Base-by-base conservation (phyloP, 2,329 filamentous ascomycete species). In the Ophiobolus disseminans region DNA sequence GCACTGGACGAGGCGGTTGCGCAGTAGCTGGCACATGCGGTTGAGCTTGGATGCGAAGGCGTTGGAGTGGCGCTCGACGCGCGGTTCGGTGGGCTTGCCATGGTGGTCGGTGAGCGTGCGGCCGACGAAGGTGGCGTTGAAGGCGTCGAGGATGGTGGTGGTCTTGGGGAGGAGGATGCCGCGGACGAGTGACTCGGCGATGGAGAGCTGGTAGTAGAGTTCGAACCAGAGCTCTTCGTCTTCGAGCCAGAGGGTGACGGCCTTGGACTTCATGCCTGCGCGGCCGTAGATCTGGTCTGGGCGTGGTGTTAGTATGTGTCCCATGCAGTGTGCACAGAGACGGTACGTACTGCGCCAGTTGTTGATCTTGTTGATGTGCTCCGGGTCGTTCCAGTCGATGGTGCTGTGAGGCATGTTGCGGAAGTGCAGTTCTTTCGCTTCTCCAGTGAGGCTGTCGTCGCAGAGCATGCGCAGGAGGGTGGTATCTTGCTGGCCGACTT, bases 261-360 rank as follows among this genome's bases (percentile, higher is more conserved):
- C 28, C 16, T 60, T 58, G 2, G 50, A 40, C 35, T 57, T 58
- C 5, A 61, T 39, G 9, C 62, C 62, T 0, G 57, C 60, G 9
- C 60, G 60, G 5, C 48, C 47, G 42, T 59, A 65, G 30, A 65
- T 55, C 14, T 63, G 62, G 38, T 58, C n/a, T n/a, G n/a, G n/a
- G n/a, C n/a, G n/a, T n/a, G n/a, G n/a, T n/a, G n/a, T n/a, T n/a
- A n/a, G n/a, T n/a, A n/a, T n/a, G n/a, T n/a, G n/a, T n/a, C n/a
- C n/a, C n/a, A n/a, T n/a, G n/a, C n/a, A n/a, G n/a, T n/a, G n/a
- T n/a, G n/a, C n/a, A n/a, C n/a, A n/a, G n/a, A n/a, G n/a, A n/a
- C n/a, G n/a, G n/a, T n/a, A n/a, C n/a, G n/a, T n/a, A n/a, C n/a
- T 58, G 39, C 58, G 53, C 62, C 62, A 65, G 0, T 46, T 36